Conservation (phyloP, 2,329 filamentous ascomycete genomes). For the Dryadomyces quercivorus region DNA sequence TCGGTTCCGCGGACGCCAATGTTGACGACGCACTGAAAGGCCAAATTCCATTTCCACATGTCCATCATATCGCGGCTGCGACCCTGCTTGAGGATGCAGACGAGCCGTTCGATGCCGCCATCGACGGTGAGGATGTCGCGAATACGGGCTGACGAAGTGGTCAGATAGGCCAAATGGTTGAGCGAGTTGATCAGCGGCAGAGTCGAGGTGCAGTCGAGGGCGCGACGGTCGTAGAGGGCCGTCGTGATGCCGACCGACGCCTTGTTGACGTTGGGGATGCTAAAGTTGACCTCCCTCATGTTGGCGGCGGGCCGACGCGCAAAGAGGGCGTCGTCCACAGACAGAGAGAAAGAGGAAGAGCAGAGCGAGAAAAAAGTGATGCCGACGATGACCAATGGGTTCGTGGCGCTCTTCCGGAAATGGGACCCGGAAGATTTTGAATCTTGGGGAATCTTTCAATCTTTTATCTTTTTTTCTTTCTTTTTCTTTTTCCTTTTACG, state of each 20-base stretch:
- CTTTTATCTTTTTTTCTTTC: no score
- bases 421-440: no score
- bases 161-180: constrained; percentile 96
- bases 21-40: constrained; percentile 98
- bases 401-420: no score
- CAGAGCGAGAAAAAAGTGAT: background rate
- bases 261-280: constrained; percentile 98
- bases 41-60: constrained; percentile 99
- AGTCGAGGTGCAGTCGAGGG: constrained; percentile 95
- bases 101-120: constrained; percentile 90
- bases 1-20: constrained; percentile 95
- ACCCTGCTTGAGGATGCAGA: constrained; percentile 96
- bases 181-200: constrained; percentile 96
- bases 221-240: constrained; percentile 91
- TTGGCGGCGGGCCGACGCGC: background rate
- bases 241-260: constrained; percentile 91
- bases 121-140: constrained; percentile 96
- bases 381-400: no score
- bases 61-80: constrained; percentile 98
- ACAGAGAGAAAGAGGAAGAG: background rate
- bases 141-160: constrained; percentile 93
- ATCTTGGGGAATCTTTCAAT: no score
- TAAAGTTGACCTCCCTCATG: constrained; percentile 99
- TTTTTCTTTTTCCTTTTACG: no score
- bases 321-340: background rate